phyloP scores from a whole-genome alignment of 164 flowering plant genomes.

The Aristolochia contorta region DNA sequence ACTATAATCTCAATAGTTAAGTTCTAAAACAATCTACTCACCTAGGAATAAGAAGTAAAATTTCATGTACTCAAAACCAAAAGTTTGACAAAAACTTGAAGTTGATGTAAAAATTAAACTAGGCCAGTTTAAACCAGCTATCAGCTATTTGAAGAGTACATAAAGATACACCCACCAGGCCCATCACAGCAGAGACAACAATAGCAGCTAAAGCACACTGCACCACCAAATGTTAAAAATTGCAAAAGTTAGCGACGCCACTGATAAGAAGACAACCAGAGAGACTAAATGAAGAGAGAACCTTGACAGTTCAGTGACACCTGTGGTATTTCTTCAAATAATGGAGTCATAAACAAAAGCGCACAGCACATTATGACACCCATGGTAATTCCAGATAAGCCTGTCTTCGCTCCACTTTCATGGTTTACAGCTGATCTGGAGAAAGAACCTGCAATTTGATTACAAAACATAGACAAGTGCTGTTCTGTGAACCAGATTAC shows the following conservation, averaged over 20 bases:
- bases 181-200: slow-evolving; percentile 89
- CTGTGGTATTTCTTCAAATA: slow-evolving; percentile 90
- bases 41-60: no score
- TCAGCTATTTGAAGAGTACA: no score
- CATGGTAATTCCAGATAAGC: slow-evolving; percentile 68
- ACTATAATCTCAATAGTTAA: no score
- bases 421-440: slow-evolving; percentile 98
- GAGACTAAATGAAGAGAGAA: neutral
- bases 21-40: no score
- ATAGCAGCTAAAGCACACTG: slow-evolving; percentile 99
- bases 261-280: neutral
- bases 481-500: neutral
- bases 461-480: slow-evolving; percentile 4
- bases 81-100: no score
- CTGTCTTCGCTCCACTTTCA: slow-evolving; percentile 98
- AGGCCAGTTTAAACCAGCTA: no score
- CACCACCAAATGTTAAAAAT: neutral
- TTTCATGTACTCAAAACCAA: no score
- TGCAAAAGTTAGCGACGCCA: neutral
- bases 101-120: no score
- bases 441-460: slow-evolving; percentile 65
- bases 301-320: slow-evolving; percentile 19
- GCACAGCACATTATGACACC: slow-evolving; percentile 84
- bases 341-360: slow-evolving; percentile 78
- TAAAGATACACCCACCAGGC: slow-evolving; percentile 52